Conservation (phyloP, 768 basidiomycete genomes). For the Scleroderma bovista region DNA sequence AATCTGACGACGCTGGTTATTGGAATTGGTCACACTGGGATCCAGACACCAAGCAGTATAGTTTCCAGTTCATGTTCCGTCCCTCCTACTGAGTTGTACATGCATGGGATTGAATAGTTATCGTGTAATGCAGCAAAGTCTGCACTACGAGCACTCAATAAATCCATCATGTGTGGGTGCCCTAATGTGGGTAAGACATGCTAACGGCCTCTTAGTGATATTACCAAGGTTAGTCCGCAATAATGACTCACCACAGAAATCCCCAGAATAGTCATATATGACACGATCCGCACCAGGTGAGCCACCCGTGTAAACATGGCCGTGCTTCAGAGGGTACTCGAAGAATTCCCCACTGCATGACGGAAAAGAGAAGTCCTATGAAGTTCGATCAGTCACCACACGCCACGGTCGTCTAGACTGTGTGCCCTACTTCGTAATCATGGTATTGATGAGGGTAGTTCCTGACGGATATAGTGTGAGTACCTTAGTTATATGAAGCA, state of each 20-base stretch:
- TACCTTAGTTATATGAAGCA: background rate
- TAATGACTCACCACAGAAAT: conserved; percentile 1
- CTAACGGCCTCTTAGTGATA: background rate
- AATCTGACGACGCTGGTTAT: conserved; percentile 81
- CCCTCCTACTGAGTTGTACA: conserved; percentile 32
- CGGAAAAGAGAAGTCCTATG: conserved; percentile 18
- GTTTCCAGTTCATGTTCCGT: conserved; percentile 96
- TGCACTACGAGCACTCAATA: conserved; percentile 1
- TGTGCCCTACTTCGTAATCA: conserved; percentile 17
- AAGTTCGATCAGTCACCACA: background rate
- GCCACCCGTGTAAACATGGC: conserved; percentile 19
- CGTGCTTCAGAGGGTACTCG: conserved; percentile 20
- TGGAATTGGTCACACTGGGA: conserved; percentile 99
- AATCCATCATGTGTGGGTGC: background rate
- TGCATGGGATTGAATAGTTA: background rate
- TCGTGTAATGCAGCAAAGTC: background rate
- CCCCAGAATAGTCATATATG: conserved; percentile 1
- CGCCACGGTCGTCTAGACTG: background rate
- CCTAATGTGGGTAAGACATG: conserved; percentile 2
- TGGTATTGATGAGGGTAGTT: conserved; percentile 25
- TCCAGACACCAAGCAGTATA: conserved; percentile 97
- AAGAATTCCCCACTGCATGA: conserved; percentile 17
- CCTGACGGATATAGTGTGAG: conserved; percentile 3
- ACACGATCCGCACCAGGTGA: conserved; percentile 27
- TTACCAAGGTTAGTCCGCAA: background rate